Percentiles rank a stretch among this genome's conserved stretches.
These are phyloP conservation scores for Avena insularis DNA, from an alignment of 176 grass and related monocot genomes.

Conservation along the genomic window DNA sequence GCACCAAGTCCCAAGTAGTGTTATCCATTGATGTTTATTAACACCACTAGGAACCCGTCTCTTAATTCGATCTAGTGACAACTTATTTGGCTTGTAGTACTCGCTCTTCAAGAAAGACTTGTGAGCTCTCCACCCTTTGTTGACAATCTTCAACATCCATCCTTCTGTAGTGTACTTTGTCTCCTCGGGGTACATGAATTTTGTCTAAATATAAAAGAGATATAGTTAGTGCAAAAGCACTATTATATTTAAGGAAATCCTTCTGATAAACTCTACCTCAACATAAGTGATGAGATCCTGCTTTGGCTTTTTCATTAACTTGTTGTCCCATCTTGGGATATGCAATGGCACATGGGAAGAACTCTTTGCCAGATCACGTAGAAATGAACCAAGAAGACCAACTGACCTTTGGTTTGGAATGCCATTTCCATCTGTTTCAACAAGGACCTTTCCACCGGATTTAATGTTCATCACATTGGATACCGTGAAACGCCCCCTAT, in stretches of 20 bases:
- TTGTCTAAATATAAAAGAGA: neutral
- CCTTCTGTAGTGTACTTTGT: neutral
- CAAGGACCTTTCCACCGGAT: neutral
- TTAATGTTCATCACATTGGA: neutral
- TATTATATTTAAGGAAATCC: neutral
- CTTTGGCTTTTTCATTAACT: neutral
- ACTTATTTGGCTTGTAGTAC: neutral
- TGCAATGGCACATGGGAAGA: neutral
- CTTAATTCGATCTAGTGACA: neutral
- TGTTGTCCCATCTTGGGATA: slow-evolving; percentile 15
- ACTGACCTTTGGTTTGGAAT: slow-evolving; percentile 3
- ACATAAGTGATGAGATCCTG: neutral
- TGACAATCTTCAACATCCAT: neutral
- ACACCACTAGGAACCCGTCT: neutral
- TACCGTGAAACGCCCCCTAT: neutral
- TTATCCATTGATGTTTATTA: neutral
- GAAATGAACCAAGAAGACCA: neutral
- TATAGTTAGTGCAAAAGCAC: neutral
- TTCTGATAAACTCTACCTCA: neutral
- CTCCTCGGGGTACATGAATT: neutral
- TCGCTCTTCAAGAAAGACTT: neutral
- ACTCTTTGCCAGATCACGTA: neutral
- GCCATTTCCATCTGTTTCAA: neutral
- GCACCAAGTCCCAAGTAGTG: neutral
- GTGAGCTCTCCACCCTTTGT: neutral